Conservation (phyloP, 2,329 filamentous ascomycete species). For the Ophiocordyceps camponoti-rufipedis region DNA sequence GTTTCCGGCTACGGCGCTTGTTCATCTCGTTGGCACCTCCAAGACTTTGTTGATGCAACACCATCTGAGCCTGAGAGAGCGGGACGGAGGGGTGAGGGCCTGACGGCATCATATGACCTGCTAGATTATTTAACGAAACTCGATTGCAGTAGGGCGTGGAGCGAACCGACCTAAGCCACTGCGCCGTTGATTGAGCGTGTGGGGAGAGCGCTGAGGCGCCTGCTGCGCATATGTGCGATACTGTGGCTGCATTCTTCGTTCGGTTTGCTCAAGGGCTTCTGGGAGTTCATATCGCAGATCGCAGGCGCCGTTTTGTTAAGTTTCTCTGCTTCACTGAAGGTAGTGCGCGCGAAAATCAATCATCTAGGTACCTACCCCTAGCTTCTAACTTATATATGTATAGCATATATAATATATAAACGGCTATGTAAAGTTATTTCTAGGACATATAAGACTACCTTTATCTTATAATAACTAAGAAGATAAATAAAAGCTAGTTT, state of each 20-base stretch:
- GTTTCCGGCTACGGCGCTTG: slow-evolving; percentile 70
- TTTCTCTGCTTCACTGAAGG: too few relatives aligned
- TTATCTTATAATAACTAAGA: too few relatives aligned
- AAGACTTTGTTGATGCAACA: slow-evolving; percentile 30
- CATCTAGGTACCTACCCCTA: too few relatives aligned
- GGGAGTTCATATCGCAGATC: too few relatives aligned
- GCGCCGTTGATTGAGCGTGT: slow-evolving; percentile 28
- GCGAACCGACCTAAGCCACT: slow-evolving; percentile 30
- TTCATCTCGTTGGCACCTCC: slow-evolving; percentile 44
- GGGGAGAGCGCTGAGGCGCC: slow-evolving; percentile 28
- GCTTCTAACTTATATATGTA: too few relatives aligned
- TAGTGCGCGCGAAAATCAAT: too few relatives aligned
- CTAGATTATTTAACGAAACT: slow-evolving; percentile 2
- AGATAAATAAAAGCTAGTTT: too few relatives aligned
- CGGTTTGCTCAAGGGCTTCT: too few relatives aligned
- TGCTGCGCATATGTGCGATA: slow-evolving; percentile 34
- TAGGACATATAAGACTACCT: too few relatives aligned
- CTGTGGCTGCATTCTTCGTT: slow-evolving; percentile 19
- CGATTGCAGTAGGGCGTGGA: neutral
- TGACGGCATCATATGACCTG: slow-evolving; percentile 38
- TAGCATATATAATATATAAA: too few relatives aligned
- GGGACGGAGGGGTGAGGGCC: slow-evolving; percentile 31
- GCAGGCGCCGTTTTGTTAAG: too few relatives aligned
- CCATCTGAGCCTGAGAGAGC: slow-evolving; percentile 34
- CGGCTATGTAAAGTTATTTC: too few relatives aligned